Percentiles rank a stretch among this genome's conserved stretches.
These are phyloP conservation scores for Phytopythium kandeliae DNA, from an alignment of 352 stramenopile species.

Conservation along the genomic window DNA sequence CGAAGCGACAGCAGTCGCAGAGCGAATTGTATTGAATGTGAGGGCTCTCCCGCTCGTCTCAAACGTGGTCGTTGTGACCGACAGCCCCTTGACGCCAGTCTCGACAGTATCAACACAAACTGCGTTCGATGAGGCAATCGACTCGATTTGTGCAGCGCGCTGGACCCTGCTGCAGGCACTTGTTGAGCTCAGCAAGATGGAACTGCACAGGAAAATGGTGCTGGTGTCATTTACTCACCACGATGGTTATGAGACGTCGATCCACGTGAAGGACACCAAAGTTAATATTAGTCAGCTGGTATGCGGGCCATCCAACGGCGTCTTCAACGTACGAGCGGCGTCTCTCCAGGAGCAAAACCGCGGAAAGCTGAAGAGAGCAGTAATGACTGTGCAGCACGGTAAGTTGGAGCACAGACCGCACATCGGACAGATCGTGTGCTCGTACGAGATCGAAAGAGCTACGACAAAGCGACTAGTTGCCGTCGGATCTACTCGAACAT, in stretches of 20 bases:
- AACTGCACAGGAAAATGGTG: conserved; percentile 13
- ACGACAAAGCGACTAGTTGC: neutral
- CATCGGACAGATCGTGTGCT: neutral
- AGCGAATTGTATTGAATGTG: neutral
- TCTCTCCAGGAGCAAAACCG: conserved; percentile 1
- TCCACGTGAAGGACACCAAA: conserved; percentile 32
- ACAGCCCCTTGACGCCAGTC: neutral
- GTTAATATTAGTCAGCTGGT: conserved; percentile 30
- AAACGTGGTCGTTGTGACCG: neutral
- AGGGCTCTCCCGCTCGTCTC: neutral
- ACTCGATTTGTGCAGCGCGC: neutral
- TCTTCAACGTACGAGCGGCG: neutral
- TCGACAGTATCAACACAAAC: neutral
- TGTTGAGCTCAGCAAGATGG: conserved; percentile 21
- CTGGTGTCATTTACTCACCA: conserved; percentile 15
- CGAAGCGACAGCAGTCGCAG: neutral
- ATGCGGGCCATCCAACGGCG: conserved; percentile 22
- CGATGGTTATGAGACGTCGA: conserved; percentile 12
- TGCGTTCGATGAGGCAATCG: neutral
- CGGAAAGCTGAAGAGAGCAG: conserved; percentile 1
- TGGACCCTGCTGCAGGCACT: conserved; percentile 19
- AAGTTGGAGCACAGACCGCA: neutral
- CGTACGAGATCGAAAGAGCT: neutral
- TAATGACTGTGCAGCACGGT: neutral
- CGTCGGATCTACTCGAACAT: neutral